Conservation (phyloP, 805 yeast species). For the Saturnispora besseyi region DNA sequence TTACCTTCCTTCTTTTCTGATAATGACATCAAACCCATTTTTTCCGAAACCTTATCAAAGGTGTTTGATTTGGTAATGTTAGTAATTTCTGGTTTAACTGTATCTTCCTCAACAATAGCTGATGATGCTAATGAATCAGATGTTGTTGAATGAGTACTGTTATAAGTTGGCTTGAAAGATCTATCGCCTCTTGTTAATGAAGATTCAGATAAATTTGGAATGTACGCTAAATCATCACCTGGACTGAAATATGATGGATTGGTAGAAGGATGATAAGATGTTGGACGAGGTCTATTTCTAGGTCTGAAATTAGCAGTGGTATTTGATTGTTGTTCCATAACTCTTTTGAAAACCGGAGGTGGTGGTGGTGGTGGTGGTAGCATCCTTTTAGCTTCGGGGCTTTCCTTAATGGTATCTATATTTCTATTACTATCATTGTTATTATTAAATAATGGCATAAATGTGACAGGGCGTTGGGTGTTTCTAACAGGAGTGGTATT, state of each 20-base stretch:
- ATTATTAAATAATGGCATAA: slow-evolving; percentile 14
- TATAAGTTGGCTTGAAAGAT: slow-evolving; percentile 10
- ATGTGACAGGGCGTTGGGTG: slow-evolving; percentile 27
- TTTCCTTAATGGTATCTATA: slow-evolving; percentile 39
- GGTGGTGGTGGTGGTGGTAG: slow-evolving; percentile 21
- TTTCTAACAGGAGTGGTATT: slow-evolving; percentile 12
- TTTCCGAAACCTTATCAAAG: slow-evolving; percentile 27
- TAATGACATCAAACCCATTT: slow-evolving; percentile 24
- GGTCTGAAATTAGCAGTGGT: slow-evolving; percentile 16
- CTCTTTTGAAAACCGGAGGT: slow-evolving; percentile 19
- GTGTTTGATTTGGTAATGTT: slow-evolving; percentile 23
- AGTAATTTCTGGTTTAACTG: slow-evolving; percentile 9
- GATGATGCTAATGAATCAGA: slow-evolving; percentile 20
- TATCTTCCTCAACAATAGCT: slow-evolving; percentile 23
- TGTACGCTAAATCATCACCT: slow-evolving; percentile 24
- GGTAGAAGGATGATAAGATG: slow-evolving; percentile 67
- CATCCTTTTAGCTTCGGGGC: slow-evolving; percentile 27
- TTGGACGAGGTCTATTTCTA: slow-evolving; percentile 65
- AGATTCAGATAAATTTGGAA: slow-evolving; percentile 22
- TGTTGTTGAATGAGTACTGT: slow-evolving; percentile 11
- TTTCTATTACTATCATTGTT: slow-evolving; percentile 17
- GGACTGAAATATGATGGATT: slow-evolving; percentile 19
- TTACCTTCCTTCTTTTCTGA: background rate
- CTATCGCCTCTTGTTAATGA: slow-evolving; percentile 11
- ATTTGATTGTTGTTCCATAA: slow-evolving; percentile 31